Conservation (phyloP, 495 filamentous ascomycete species). For the Glarea lozoyensis region DNA sequence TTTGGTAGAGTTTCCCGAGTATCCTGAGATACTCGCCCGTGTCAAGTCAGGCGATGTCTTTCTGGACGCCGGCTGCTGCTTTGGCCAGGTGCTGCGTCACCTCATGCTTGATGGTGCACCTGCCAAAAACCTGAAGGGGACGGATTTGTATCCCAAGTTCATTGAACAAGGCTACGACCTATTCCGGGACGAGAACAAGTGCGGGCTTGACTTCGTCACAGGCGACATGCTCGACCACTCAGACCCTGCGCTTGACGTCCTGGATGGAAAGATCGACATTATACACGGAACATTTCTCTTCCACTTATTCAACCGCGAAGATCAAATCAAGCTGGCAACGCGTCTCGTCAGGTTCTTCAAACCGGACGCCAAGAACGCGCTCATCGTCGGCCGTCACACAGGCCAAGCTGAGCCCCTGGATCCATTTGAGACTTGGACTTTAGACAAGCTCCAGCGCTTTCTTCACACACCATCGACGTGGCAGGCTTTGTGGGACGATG, state of each 20-base stretch:
- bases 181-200: constrained; percentile 24
- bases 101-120: constrained; percentile 36
- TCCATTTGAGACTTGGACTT: too few relatives aligned
- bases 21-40: constrained; percentile 9
- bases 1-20: constrained; percentile 1
- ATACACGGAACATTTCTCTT: constrained; percentile 22
- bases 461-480: too few relatives aligned
- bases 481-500: too few relatives aligned
- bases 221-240: constrained; percentile 17
- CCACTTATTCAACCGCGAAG: constrained; percentile 28
- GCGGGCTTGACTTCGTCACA: constrained; percentile 14
- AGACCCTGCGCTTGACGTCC: constrained; percentile 6
- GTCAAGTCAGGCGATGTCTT: constrained; percentile 15
- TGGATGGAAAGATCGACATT: constrained; percentile 22
- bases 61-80: constrained; percentile 30
- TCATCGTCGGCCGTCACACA: too few relatives aligned
- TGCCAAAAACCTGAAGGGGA: constrained; percentile 31
- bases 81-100: constrained; percentile 40
- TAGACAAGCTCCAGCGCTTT: too few relatives aligned
- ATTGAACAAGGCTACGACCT: constrained; percentile 38
- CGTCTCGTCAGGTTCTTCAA: constrained; percentile 23
- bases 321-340: constrained; percentile 24
- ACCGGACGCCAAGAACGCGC: too few relatives aligned
- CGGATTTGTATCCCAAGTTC: constrained; percentile 39
- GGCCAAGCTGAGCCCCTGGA: too few relatives aligned